Percentiles rank a stretch among this genome's conserved stretches.
Evolutionary conservation across 768 basidiomycete genomes (phyloP).

Genomic region (Chiua virens): DNA sequence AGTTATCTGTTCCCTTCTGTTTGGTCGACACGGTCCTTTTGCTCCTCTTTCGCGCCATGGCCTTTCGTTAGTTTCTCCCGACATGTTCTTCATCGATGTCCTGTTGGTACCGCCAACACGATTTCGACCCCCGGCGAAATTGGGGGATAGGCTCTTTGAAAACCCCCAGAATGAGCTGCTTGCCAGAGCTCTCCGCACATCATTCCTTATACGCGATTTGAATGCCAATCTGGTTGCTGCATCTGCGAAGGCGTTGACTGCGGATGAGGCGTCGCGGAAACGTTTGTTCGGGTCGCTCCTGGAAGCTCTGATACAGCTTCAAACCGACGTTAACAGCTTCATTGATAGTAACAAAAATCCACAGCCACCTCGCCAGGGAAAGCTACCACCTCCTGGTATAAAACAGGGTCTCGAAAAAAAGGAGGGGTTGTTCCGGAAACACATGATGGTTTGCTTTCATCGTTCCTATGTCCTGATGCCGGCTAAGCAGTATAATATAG

Average conservation of each 20-base stretch:
- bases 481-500: constrained; percentile 39
- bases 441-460: constrained; percentile 86
- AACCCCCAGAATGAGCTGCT: constrained; percentile 95
- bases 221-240: constrained; percentile 64
- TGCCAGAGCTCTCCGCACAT: constrained; percentile 74
- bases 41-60: constrained; percentile 58
- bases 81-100: constrained; percentile 97
- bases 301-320: constrained; percentile 84
- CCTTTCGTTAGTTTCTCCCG: constrained; percentile 73
- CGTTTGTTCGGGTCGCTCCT: constrained; percentile 68
- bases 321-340: constrained; percentile 94
- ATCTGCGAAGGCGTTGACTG: constrained; percentile 55
- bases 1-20: constrained; percentile 82
- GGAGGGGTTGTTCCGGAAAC: constrained; percentile 95
- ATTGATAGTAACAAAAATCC: constrained; percentile 98
- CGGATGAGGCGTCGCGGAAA: constrained; percentile 51
- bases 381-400: constrained; percentile 87
- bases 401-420: constrained; percentile 99
- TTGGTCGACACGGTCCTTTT: constrained; percentile 89
- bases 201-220: constrained; percentile 75
- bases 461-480: not conserved
- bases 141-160: constrained; percentile 93
- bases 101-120: constrained; percentile 91
- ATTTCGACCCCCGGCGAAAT: constrained; percentile 89
- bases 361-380: constrained; percentile 77